A percentile compares a stretch with the other conserved stretches of the same genome.
Conservation (phyloP, 1,139 yeast species). For the Meyerozyma smithsonii region DNA sequence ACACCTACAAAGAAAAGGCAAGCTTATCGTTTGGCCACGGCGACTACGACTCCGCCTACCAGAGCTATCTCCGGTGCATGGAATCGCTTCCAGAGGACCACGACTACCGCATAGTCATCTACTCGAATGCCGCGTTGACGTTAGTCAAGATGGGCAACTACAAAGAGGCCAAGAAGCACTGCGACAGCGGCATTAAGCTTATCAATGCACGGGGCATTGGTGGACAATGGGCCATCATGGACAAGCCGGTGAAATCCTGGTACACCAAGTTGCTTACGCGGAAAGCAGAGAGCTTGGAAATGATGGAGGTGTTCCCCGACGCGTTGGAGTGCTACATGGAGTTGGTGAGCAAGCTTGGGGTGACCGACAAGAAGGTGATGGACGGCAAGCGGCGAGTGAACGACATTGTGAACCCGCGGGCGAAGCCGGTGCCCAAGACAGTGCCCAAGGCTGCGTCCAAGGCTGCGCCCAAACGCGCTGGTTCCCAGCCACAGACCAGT, state of each 20-base stretch:
- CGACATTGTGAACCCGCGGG: slow-evolving; percentile 52
- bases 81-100: slow-evolving; percentile 61
- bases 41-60: slow-evolving; percentile 68
- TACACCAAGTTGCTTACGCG: slow-evolving; percentile 67
- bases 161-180: slow-evolving; percentile 51
- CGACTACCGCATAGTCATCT: slow-evolving; percentile 60
- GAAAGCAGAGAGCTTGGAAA: slow-evolving; percentile 82
- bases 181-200: slow-evolving; percentile 54
- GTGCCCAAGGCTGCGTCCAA: slow-evolving; percentile 7
- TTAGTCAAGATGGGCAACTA: slow-evolving; percentile 71
- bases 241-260: slow-evolving; percentile 61
- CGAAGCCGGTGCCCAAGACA: slow-evolving; percentile 10
- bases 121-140: slow-evolving; percentile 74
- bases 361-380: slow-evolving; percentile 57
- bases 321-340: slow-evolving; percentile 60
- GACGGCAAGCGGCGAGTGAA: slow-evolving; percentile 83
- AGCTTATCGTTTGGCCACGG: slow-evolving; percentile 67
- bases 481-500: slow-evolving; percentile 13
- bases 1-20: slow-evolving; percentile 57
- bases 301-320: slow-evolving; percentile 61
- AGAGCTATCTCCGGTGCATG: slow-evolving; percentile 58
- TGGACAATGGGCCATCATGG: slow-evolving; percentile 27
- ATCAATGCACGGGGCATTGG: slow-evolving; percentile 42
- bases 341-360: slow-evolving; percentile 60
- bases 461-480: slow-evolving; percentile 6